Base-by-base conservation (phyloP, 2,329 filamentous ascomycete species). In the Fusarium ramigenum region DNA sequence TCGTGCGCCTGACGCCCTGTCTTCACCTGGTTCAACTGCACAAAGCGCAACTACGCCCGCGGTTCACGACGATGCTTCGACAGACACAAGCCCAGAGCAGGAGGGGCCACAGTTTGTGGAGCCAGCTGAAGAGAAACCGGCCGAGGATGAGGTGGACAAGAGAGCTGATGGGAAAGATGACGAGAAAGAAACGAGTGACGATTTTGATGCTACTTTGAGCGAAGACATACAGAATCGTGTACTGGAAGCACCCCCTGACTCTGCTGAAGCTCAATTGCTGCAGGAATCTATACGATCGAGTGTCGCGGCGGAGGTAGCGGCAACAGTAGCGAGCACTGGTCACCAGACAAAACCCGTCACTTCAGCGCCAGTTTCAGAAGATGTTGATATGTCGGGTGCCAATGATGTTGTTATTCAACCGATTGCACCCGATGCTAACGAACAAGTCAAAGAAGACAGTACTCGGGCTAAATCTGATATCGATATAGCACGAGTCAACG, bases 31-130 rank as follows among this genome's bases (percentile, higher is more conserved):
- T 6, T 96, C 93, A 10, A 95, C 92, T 37, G 88, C 91, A 4
- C 91, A 92, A 75, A 95, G 93, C 47, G 91, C 91, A 61, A 90
- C 92, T 28, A 96, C 93, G 1, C 92, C 93, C 4, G 88, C 87
- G 40, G 87, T 91, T 43, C 88, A 91, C 67, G 89, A 92, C 68
- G 88, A 92, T 70, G 88, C 87, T 11, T 95, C 93, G 4, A 90
- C 92, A 2, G 91, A 92, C 74, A 95, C 93, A 4, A 95, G 92
- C 75, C 91, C 92, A 3, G 92, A 93, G 61, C 89, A 92, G 61
- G 92, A 94, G 54, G 87, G 85, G 23, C 85, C 88, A 53, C 87
- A 88, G 47, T 89, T 88, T 74, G 80, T 85, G 21, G 86, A 90
- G 39, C 82, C 83, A n/a, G 71, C 63, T 25, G 85, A 87, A 28